Conservation (phyloP, 2,329 filamentous ascomycete genomes). For the Colletotrichum lupini region DNA sequence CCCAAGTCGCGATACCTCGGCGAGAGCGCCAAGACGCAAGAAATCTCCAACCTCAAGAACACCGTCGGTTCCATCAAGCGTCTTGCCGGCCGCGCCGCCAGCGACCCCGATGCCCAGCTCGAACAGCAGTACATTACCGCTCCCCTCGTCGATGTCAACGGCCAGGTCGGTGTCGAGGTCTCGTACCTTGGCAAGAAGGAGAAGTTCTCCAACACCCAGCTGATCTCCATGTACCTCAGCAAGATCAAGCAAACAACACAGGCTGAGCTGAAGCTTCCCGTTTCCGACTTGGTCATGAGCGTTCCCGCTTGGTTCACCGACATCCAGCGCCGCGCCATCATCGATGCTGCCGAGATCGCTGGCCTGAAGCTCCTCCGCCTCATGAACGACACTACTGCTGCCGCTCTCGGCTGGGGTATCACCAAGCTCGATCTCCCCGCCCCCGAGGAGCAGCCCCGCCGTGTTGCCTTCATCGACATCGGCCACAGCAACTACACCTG, state of each 20-base stretch:
- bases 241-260: slow-evolving; percentile 92
- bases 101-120: slow-evolving; percentile 90
- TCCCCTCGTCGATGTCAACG: slow-evolving; percentile 87
- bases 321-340: slow-evolving; percentile 85
- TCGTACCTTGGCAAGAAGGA: slow-evolving; percentile 94
- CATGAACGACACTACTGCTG: slow-evolving; percentile 98
- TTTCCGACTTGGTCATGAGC: slow-evolving; percentile 93
- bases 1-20: slow-evolving; percentile 94
- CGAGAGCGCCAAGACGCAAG: slow-evolving; percentile 96
- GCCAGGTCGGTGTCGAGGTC: slow-evolving; percentile 95
- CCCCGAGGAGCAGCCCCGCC: slow-evolving; percentile 89
- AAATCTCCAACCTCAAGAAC: slow-evolving; percentile 99
- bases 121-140: slow-evolving; percentile 94
- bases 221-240: slow-evolving; percentile 94
- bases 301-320: slow-evolving; percentile 98
- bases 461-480: slow-evolving; percentile 93
- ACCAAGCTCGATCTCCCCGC: slow-evolving; percentile 94
- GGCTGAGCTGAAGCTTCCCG: slow-evolving; percentile 88
- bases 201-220: slow-evolving; percentile 92
- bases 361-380: slow-evolving; percentile 92
- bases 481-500: slow-evolving; percentile 96
- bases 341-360: slow-evolving; percentile 93
- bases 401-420: slow-evolving; percentile 96
- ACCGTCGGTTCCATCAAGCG: slow-evolving; percentile 94
- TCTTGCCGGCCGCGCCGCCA: slow-evolving; percentile 86